Evolutionary conservation across 768 basidiomycete genomes (phyloP).

Genomic region (Rhizopogon sp.): DNA sequence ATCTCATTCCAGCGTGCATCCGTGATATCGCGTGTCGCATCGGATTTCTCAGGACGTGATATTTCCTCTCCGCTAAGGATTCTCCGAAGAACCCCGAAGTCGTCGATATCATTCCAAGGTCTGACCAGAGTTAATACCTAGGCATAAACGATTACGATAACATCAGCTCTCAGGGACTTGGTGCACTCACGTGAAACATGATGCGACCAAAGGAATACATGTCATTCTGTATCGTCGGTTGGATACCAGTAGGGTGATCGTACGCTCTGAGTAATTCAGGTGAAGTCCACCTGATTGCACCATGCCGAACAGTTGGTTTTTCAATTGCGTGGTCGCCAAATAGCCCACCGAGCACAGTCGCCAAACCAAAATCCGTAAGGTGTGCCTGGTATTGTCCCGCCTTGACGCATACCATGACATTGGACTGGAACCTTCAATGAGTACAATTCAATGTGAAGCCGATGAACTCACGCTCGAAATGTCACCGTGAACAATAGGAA

Average conservation of each 20-base stretch:
- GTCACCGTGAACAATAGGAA: conserved; percentile 11
- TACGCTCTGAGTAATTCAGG: conserved; percentile 27
- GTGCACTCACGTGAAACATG: conserved; percentile 2
- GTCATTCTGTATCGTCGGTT: conserved; percentile 24
- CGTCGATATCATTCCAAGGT: neutral
- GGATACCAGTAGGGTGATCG: conserved; percentile 1
- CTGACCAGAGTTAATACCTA: neutral
- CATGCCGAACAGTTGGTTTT: conserved; percentile 27
- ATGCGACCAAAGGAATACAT: conserved; percentile 34
- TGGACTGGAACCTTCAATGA: conserved; percentile 2
- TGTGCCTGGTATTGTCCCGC: conserved; percentile 22
- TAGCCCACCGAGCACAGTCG: conserved; percentile 30
- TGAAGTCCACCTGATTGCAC: conserved; percentile 40
- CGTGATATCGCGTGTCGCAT: neutral
- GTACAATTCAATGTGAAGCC: neutral
- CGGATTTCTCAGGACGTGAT: neutral
- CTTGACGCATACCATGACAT: conserved; percentile 6
- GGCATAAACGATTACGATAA: neutral
- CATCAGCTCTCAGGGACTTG: too few species aligned
- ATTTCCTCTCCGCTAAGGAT: neutral
- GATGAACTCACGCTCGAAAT: conserved; percentile 3
- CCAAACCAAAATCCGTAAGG: conserved; percentile 42
- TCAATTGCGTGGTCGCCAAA: conserved; percentile 14
- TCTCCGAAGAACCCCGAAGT: neutral
- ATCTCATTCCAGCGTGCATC: neutral